Conservation (phyloP, 2,329 filamentous ascomycete genomes). For the Monosporascus cannonballus region DNA sequence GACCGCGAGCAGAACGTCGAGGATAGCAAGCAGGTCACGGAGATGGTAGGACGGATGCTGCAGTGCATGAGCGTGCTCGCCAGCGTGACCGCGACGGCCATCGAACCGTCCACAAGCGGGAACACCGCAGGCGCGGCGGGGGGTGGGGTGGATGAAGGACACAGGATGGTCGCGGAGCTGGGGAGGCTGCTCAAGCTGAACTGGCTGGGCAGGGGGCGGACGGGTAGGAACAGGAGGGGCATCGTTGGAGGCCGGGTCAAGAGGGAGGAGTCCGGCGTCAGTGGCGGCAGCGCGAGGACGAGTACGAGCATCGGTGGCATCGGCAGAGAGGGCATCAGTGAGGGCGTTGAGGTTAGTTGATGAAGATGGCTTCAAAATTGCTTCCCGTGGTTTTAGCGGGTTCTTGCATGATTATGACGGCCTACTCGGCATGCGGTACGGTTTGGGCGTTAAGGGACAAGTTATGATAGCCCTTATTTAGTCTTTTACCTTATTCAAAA, state of each 20-base stretch:
- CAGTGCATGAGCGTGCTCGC: slow-evolving; percentile 92
- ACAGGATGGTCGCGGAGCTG: slow-evolving; percentile 75
- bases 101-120: slow-evolving; percentile 21
- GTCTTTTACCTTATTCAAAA: no score
- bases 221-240: slow-evolving; percentile 80
- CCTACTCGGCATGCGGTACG: no score
- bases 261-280: slow-evolving; percentile 29
- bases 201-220: slow-evolving; percentile 87
- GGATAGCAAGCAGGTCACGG: slow-evolving; percentile 75
- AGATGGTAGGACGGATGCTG: slow-evolving; percentile 91
- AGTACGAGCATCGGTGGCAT: not conserved
- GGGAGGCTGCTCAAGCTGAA: slow-evolving; percentile 90
- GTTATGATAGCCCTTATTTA: no score
- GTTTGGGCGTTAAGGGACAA: not conserved
- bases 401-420: no score
- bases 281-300: not conserved
- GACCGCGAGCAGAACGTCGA: slow-evolving; percentile 53
- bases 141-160: slow-evolving; percentile 60
- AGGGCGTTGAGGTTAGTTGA: slow-evolving; percentile 20
- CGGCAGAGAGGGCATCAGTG: slow-evolving; percentile 17
- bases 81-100: slow-evolving; percentile 42
- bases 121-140: not conserved
- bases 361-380: not conserved
- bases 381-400: no score
- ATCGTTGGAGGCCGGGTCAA: slow-evolving; percentile 68